A percentile compares a stretch with the other conserved stretches of the same genome.
phyloP scores from a whole-genome alignment of 2,329 filamentous ascomycete species.

The Ceratocystiopsis minuta region DNA sequence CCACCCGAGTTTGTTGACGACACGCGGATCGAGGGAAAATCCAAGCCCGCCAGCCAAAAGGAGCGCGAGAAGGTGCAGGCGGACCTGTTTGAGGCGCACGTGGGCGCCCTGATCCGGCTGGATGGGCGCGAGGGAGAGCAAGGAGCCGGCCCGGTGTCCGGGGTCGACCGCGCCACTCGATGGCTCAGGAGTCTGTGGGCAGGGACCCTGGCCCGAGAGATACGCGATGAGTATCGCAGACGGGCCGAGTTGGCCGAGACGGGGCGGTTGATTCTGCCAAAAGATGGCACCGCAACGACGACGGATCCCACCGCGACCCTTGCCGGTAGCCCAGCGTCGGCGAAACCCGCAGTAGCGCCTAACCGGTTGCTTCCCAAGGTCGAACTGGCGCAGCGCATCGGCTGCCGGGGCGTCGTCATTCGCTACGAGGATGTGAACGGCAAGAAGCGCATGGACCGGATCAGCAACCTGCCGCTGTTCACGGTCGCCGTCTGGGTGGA shows the following conservation, averaged over 20 bases:
- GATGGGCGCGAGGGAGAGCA: slow-evolving; percentile 25
- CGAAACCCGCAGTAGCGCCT: neutral
- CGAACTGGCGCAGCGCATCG: slow-evolving; percentile 30
- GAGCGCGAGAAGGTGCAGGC: slow-evolving; percentile 55
- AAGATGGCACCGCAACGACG: slow-evolving; percentile 4
- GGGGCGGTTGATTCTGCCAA: too few relatives aligned
- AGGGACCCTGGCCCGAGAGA: slow-evolving; percentile 38
- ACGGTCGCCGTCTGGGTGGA: slow-evolving; percentile 46
- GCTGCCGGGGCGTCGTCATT: slow-evolving; percentile 38
- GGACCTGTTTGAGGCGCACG: slow-evolving; percentile 82
- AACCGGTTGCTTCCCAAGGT: slow-evolving; percentile 27
- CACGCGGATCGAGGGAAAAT: slow-evolving; percentile 19
- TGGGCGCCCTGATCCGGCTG: slow-evolving; percentile 59
- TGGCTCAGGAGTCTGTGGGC: slow-evolving; percentile 70
- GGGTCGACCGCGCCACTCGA: slow-evolving; percentile 24
- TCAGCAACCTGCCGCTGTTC: slow-evolving; percentile 36
- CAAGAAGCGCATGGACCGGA: slow-evolving; percentile 34
- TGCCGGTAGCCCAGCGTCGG: neutral
- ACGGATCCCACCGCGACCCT: neutral
- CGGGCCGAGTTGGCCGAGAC: neutral
- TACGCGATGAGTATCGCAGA: slow-evolving; percentile 23
- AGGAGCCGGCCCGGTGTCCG: slow-evolving; percentile 34
- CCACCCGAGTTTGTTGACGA: slow-evolving; percentile 26
- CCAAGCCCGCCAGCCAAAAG: slow-evolving; percentile 25
- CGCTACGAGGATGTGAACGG: slow-evolving; percentile 40